Evolutionary conservation across 2,329 filamentous ascomycete genomes (phyloP).

Genomic region (Macroventuria anomochaeta): DNA sequence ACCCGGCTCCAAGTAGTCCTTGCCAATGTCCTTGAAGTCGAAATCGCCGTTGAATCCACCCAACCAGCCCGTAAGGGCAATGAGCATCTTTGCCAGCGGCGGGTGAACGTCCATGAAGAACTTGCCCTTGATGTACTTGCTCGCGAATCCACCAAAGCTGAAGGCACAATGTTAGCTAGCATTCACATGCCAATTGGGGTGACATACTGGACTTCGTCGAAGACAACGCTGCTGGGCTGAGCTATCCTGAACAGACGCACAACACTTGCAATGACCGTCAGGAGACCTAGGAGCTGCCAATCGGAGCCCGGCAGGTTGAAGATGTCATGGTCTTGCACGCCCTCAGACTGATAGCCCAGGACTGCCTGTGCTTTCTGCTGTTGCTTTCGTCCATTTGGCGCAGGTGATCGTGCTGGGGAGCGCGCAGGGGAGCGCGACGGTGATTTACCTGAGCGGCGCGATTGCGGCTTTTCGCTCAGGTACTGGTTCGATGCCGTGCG

Average conservation of each 20-base stretch:
- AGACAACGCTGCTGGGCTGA: slow-evolving; percentile 94
- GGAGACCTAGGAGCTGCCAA: slow-evolving; percentile 74
- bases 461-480: slow-evolving; percentile 41
- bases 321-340: slow-evolving; percentile 88
- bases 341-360: slow-evolving; percentile 73
- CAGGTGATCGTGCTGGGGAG: slow-evolving; percentile 27
- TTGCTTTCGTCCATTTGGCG: slow-evolving; percentile 33
- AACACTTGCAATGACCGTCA: slow-evolving; percentile 77
- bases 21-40: slow-evolving; percentile 99
- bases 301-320: slow-evolving; percentile 84
- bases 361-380: slow-evolving; percentile 42
- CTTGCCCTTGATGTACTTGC: slow-evolving; percentile 98
- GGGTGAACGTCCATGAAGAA: slow-evolving; percentile 99
- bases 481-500: slow-evolving; percentile 37
- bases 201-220: slow-evolving; percentile 97
- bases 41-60: slow-evolving; percentile 95
- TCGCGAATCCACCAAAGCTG: slow-evolving; percentile 96
- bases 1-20: slow-evolving; percentile 92
- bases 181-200: slow-evolving; percentile 4
- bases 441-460: slow-evolving; percentile 44
- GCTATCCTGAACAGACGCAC: slow-evolving; percentile 96
- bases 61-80: slow-evolving; percentile 92
- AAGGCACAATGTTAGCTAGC: slow-evolving; percentile 27
- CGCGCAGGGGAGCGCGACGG: slow-evolving; percentile 43
- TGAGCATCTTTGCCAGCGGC: slow-evolving; percentile 92